phyloP scores from a whole-genome alignment of 1,139 yeast genomes.

The Candida tunisiensis region DNA sequence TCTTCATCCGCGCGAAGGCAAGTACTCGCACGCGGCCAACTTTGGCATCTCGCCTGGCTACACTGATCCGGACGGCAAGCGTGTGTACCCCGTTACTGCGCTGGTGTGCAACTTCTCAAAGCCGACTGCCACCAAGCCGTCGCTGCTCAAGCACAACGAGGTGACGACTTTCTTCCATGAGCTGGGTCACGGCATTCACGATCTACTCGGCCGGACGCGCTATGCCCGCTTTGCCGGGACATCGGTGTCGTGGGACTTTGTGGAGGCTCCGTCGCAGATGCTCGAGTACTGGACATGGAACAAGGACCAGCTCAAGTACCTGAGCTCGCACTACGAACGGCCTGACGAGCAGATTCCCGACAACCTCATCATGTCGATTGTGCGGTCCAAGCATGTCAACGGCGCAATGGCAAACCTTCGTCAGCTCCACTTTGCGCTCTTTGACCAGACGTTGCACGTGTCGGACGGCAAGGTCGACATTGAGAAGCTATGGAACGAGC shows the following conservation, averaged over 20 bases:
- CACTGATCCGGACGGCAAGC: conserved; percentile 27
- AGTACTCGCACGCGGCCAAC: conserved; percentile 79
- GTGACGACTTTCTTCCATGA: conserved; percentile 82
- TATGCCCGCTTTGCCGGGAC: conserved; percentile 63
- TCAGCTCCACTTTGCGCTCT: conserved; percentile 61
- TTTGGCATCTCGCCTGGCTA: conserved; percentile 56
- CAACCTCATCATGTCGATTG: conserved; percentile 39
- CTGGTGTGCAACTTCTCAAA: conserved; percentile 76
- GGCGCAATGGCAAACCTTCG: conserved; percentile 56
- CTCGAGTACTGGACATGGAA: conserved; percentile 85
- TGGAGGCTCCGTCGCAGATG: conserved; percentile 84
- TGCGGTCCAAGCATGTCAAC: conserved; percentile 56
- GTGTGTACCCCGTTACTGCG: conserved; percentile 54
- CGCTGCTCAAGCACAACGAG: conserved; percentile 61
- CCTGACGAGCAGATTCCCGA: conserved; percentile 43
- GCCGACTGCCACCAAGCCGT: conserved; percentile 54
- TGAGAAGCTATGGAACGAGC: conserved; percentile 40
- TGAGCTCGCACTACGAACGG: conserved; percentile 48
- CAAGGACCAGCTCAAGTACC: conserved; percentile 33
- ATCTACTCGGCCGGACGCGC: conserved; percentile 46
- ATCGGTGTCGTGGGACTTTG: conserved; percentile 67
- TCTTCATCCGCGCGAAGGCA: conserved; percentile 72
- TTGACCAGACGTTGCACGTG: conserved; percentile 60
- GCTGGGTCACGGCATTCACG: conserved; percentile 81
- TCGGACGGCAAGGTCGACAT: conserved; percentile 22